Conservation (phyloP, 192 early-diverging fungal genomes). For the Spizellomyces sp. region DNA sequence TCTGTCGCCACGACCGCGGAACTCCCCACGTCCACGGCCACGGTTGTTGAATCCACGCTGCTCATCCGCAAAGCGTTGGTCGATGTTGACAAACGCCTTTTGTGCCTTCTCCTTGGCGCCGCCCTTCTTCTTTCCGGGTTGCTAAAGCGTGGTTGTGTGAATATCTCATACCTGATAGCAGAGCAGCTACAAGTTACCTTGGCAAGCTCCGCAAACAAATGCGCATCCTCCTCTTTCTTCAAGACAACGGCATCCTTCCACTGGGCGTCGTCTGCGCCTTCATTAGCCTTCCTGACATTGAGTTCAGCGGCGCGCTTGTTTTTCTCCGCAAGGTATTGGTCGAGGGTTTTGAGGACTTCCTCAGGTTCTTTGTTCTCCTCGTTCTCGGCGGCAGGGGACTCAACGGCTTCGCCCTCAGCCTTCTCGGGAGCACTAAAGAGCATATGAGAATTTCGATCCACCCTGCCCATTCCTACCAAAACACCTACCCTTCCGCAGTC, state of each 20-base stretch:
- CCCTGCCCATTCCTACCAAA: background rate
- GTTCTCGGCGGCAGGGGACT: constrained; percentile 22
- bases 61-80: constrained; percentile 78
- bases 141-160: constrained; percentile 1
- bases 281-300: constrained; percentile 79
- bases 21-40: constrained; percentile 43
- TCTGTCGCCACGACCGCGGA: constrained; percentile 58
- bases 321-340: constrained; percentile 82
- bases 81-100: constrained; percentile 75
- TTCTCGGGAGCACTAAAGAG: constrained; percentile 15
- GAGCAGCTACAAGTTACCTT: constrained; percentile 52
- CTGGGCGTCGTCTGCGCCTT: constrained; percentile 79
- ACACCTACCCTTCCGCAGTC: constrained; percentile 20
- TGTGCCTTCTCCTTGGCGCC: constrained; percentile 49
- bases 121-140: constrained; percentile 52
- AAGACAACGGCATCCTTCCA: constrained; percentile 80
- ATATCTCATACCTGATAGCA: no score
- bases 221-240: constrained; percentile 71
- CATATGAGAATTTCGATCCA: background rate
- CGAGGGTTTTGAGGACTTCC: constrained; percentile 80
- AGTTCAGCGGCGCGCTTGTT: constrained; percentile 56
- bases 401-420: constrained; percentile 9
- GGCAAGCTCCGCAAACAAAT: constrained; percentile 61
- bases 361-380: constrained; percentile 61
- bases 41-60: constrained; percentile 47